A percentile compares a stretch with the other conserved stretches of the same genome.
Evolutionary conservation across 2,329 filamentous ascomycete species (phyloP).

Genomic region (Penicillium sp.): DNA sequence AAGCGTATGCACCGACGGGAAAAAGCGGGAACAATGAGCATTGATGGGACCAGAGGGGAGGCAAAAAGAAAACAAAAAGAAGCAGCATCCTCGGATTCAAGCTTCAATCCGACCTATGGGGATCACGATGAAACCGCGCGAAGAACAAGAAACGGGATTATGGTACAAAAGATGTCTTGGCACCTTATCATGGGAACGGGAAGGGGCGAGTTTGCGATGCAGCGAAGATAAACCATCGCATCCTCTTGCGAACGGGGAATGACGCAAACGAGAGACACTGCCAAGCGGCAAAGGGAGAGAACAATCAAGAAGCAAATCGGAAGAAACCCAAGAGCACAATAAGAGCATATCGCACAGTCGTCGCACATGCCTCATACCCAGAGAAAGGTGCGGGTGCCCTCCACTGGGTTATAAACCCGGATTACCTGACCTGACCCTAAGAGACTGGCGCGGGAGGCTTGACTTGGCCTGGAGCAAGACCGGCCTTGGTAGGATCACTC

Average conservation of each 20-base stretch:
- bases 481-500: constrained; percentile 28
- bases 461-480: constrained; percentile 25
- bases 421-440: too few species aligned
- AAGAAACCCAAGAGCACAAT: not conserved
- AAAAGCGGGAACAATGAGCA: constrained; percentile 5
- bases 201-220: constrained; percentile 9
- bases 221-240: too few species aligned
- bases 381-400: not conserved
- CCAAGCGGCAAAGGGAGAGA: not conserved
- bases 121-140: constrained; percentile 5
- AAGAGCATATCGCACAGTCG: not conserved
- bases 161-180: constrained; percentile 26
- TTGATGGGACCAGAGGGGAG: constrained; percentile 6
- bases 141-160: constrained; percentile 17
- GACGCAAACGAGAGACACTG: not conserved
- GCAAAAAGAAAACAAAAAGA: constrained; percentile 4
- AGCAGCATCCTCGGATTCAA: constrained; percentile 14
- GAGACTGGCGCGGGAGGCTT: constrained; percentile 31
- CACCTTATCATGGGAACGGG: constrained; percentile 18
- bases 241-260: too few species aligned
- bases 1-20: constrained; percentile 16
- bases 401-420: not conserved
- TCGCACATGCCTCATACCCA: too few species aligned
- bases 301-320: not conserved
- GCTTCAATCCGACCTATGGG: constrained; percentile 4